These are phyloP conservation scores for Aspergillus homomorphus DNA, from an alignment of 495 filamentous ascomycete genomes.

Conservation along the genomic window DNA sequence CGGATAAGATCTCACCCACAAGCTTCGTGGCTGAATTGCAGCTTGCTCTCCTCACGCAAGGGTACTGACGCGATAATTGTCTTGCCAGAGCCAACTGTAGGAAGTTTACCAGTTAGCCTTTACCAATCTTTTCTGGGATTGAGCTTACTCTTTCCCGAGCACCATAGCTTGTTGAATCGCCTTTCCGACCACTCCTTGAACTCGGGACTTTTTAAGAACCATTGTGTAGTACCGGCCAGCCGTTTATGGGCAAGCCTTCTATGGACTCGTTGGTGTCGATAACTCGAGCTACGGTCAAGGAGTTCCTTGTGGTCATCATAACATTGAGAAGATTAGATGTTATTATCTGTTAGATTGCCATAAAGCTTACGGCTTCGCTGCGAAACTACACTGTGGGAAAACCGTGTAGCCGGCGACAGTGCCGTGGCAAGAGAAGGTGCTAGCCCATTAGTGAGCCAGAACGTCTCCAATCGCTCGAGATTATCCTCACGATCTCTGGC, in stretches of 20 bases:
- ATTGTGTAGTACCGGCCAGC: background rate
- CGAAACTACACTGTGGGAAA: background rate
- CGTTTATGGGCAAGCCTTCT: background rate
- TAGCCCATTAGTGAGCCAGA: background rate
- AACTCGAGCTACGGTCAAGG: background rate
- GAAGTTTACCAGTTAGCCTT: background rate
- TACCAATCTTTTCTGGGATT: too few relatives aligned
- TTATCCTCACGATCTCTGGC: background rate
- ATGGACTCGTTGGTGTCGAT: background rate
- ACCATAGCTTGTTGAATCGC: background rate
- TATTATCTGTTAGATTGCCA: background rate
- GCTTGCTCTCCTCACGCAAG: background rate
- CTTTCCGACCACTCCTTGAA: background rate
- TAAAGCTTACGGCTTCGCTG: background rate
- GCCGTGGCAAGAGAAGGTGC: background rate
- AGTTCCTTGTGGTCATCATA: background rate
- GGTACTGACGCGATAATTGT: background rate
- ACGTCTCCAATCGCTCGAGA: background rate
- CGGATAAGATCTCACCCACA: background rate
- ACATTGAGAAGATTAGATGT: background rate
- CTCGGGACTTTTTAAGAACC: background rate
- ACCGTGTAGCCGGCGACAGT: background rate
- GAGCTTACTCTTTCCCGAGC: background rate
- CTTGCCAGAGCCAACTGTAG: background rate
- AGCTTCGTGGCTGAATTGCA: background rate